Evolutionary conservation across 2,329 filamentous ascomycete genomes (phyloP).

Genomic region (Penicillium decumbens): DNA sequence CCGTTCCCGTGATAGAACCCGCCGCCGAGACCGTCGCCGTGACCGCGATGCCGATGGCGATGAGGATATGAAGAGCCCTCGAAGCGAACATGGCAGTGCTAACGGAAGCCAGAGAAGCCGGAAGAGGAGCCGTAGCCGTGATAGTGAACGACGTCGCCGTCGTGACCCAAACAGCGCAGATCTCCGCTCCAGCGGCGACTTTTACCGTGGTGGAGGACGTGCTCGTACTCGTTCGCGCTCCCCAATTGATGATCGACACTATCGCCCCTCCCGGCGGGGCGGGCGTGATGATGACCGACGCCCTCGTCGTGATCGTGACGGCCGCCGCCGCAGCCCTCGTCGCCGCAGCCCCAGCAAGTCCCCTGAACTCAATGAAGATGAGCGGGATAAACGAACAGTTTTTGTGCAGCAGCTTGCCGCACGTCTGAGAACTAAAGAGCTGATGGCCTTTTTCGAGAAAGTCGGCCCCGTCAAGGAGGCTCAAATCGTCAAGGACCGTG

Average conservation of each 20-base stretch:
- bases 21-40: slow-evolving; percentile 52
- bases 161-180: slow-evolving; percentile 60
- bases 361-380: slow-evolving; percentile 80
- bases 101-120: slow-evolving; percentile 70
- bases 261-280: slow-evolving; percentile 50
- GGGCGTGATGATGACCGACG: slow-evolving; percentile 45
- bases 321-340: slow-evolving; percentile 43
- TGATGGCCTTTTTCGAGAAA: slow-evolving; percentile 93
- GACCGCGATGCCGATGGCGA: slow-evolving; percentile 54
- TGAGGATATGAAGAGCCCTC: slow-evolving; percentile 60
- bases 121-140: slow-evolving; percentile 72
- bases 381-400: slow-evolving; percentile 91
- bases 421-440: slow-evolving; percentile 82
- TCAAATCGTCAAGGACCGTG: slow-evolving; percentile 96
- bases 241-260: slow-evolving; percentile 57
- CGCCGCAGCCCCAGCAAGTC: slow-evolving; percentile 45
- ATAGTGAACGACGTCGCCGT: slow-evolving; percentile 69
- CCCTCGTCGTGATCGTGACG: slow-evolving; percentile 52
- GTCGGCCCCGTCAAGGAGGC: slow-evolving; percentile 93
- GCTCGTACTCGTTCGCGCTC: slow-evolving; percentile 68
- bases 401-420: slow-evolving; percentile 98
- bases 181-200: slow-evolving; percentile 59
- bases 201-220: slow-evolving; percentile 62
- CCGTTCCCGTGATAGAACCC: slow-evolving; percentile 53
- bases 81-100: slow-evolving; percentile 68